A percentile compares a stretch with the other conserved stretches of the same genome.
Evolutionary conservation across 1,284 basidiomycete genomes (phyloP).

Genomic region (Marasmius sp.): DNA sequence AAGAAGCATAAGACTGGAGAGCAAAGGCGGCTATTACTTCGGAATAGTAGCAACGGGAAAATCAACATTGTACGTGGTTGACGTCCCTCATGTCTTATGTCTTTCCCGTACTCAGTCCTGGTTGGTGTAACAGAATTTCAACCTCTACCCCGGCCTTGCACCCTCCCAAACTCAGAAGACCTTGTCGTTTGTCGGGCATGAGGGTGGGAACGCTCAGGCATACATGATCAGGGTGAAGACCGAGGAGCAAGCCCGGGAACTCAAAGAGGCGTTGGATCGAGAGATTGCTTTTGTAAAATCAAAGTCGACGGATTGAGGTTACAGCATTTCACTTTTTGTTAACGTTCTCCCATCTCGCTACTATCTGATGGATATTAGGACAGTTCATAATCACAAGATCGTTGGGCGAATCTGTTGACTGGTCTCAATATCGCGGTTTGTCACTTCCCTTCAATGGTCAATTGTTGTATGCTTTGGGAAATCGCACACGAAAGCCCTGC

Average conservation of each 20-base stretch:
- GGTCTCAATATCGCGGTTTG: too few relatives aligned
- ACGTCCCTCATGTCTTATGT: background rate
- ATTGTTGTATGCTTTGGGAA: too few relatives aligned
- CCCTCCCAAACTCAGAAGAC: slow-evolving; percentile 49
- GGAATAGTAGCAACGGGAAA: slow-evolving; percentile 72
- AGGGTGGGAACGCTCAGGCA: slow-evolving; percentile 53
- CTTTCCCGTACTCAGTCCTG: slow-evolving; percentile 11
- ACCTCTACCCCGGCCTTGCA: slow-evolving; percentile 54
- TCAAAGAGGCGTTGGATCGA: slow-evolving; percentile 62
- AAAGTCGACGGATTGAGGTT: slow-evolving; percentile 18
- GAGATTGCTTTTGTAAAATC: slow-evolving; percentile 55
- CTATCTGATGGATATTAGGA: too few relatives aligned
- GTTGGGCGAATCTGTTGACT: too few relatives aligned
- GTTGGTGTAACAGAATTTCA: slow-evolving; percentile 57
- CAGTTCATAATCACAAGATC: too few relatives aligned
- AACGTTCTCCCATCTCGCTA: too few relatives aligned
- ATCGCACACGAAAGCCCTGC: too few relatives aligned
- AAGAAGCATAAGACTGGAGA: slow-evolving; percentile 68
- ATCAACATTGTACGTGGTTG: slow-evolving; percentile 61
- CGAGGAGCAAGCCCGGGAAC: slow-evolving; percentile 55
- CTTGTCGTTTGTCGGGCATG: slow-evolving; percentile 70
- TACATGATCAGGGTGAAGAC: slow-evolving; percentile 68
- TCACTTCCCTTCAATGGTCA: too few relatives aligned
- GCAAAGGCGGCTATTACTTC: slow-evolving; percentile 57
- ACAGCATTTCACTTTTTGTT: background rate